Evolutionary conservation across 306 rosid species (phyloP).

Genomic region (Corylus heterophylla): DNA sequence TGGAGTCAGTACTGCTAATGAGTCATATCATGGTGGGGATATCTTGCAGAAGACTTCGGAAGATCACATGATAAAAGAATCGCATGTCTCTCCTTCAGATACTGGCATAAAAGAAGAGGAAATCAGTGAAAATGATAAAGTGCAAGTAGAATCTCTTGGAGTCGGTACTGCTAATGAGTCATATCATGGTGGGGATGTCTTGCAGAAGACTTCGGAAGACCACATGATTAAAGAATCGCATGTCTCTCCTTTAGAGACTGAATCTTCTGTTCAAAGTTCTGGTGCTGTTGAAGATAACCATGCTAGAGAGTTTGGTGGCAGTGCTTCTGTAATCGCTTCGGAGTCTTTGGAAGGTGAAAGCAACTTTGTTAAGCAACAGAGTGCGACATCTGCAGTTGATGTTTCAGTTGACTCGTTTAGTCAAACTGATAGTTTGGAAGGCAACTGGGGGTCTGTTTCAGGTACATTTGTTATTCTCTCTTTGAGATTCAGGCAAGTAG

Average conservation of each 20-base stretch:
- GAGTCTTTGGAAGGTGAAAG: constrained; percentile 37
- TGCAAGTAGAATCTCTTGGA: constrained; percentile 29
- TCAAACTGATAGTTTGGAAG: constrained; percentile 75
- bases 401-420: constrained; percentile 60
- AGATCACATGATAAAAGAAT: too few species aligned
- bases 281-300: constrained; percentile 30
- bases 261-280: constrained; percentile 36
- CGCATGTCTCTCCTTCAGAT: background rate
- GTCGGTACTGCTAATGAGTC: constrained; percentile 26
- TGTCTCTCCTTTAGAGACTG: constrained; percentile 27
- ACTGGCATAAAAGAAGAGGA: constrained; percentile 30
- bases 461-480: constrained; percentile 43
- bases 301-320: constrained; percentile 34
- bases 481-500: background rate
- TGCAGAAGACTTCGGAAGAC: constrained; percentile 30
- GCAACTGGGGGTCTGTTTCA: constrained; percentile 90
- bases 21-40: constrained; percentile 23
- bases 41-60: too few species aligned
- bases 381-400: constrained; percentile 45
- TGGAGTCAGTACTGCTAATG: constrained; percentile 27
- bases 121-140: constrained; percentile 26
- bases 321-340: constrained; percentile 36
- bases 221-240: constrained; percentile 27
- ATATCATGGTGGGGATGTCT: constrained; percentile 19
- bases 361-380: constrained; percentile 33